phyloP scores from a whole-genome alignment of 306 rosid genomes.

The Lathyrus oleraceus region DNA sequence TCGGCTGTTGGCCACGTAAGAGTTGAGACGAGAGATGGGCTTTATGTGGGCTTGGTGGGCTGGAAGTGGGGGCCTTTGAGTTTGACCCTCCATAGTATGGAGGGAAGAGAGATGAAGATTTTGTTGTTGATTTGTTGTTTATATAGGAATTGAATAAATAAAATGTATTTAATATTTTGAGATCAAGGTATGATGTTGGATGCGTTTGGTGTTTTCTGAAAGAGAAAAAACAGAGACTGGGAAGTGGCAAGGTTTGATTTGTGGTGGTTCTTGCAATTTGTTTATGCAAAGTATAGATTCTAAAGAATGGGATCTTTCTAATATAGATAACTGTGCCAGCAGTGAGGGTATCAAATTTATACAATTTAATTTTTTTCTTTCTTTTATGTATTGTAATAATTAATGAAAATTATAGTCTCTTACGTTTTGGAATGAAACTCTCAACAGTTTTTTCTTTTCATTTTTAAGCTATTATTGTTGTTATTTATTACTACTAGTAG shows the following conservation, averaged over 20 bases:
- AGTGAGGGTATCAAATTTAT: neutral
- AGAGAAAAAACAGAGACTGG: neutral
- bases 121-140: neutral
- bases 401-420: neutral
- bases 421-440: neutral
- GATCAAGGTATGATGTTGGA: constrained; percentile 24
- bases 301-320: constrained; percentile 42
- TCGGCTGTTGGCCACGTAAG: constrained; percentile 49
- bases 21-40: constrained; percentile 60
- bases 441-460: neutral
- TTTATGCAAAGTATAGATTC: constrained; percentile 39
- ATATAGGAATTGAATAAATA: neutral
- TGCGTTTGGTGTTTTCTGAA: neutral
- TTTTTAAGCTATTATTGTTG: neutral
- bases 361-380: neutral
- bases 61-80: constrained; percentile 40
- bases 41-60: constrained; percentile 19
- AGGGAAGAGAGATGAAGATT: neutral
- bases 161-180: neutral
- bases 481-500: neutral
- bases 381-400: neutral
- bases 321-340: neutral
- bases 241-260: constrained; percentile 30
- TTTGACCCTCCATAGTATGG: constrained; percentile 47
- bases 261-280: neutral